Evolutionary conservation across 2,329 filamentous ascomycete species (phyloP), one percentile per base, ranked within the genome.

Genomic region (Simplicillium sp.): DNA sequence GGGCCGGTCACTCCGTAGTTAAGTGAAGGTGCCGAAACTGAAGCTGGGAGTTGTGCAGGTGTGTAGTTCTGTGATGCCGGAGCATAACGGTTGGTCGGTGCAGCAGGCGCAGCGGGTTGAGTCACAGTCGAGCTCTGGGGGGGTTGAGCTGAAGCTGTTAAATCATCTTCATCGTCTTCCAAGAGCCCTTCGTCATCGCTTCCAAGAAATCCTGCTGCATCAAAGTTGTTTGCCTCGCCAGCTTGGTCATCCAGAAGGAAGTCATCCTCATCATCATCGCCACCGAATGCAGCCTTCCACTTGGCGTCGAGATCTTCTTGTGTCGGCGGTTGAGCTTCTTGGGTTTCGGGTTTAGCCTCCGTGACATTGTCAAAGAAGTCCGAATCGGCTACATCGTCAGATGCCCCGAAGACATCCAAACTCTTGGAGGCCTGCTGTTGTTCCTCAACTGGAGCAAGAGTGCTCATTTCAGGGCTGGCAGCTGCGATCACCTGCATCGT

Each of bases 141-240:
- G 6, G 42, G 40, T 20, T 38, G 18, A 17, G 42, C 32, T 12
- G 41, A 33, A 33, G 37, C 41, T 29, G 58, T 51, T 17, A 57
- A 43, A 13, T 69, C 56, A 15, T 71, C 63, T 11, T 67, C 69
- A 4, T 73, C 70, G 43, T 89, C 88, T 7, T 94, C 82, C 9
- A 96, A 66, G 45, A 96, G 84, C 1, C 87, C 88, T 53, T 89
- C 84, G 48, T 86, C 85, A 56, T 95, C 89, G 49, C 89, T 89
- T 36, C 84, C 79, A 48, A 89, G 80, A 49, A 90, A 80, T 1
- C 73, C 71, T 18, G 75, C 66, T 1, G 79, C 71, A 48, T 86
- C 80, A 14, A 84, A 53, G 40, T 70, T 70, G 25, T 59, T 55
- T 9, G 44, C 48, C 29, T 65, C 65, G 18, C 57, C 55, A 2